Base-by-base conservation (phyloP, 352 stramenopile species). In the Phytopythium helicoides region DNA sequence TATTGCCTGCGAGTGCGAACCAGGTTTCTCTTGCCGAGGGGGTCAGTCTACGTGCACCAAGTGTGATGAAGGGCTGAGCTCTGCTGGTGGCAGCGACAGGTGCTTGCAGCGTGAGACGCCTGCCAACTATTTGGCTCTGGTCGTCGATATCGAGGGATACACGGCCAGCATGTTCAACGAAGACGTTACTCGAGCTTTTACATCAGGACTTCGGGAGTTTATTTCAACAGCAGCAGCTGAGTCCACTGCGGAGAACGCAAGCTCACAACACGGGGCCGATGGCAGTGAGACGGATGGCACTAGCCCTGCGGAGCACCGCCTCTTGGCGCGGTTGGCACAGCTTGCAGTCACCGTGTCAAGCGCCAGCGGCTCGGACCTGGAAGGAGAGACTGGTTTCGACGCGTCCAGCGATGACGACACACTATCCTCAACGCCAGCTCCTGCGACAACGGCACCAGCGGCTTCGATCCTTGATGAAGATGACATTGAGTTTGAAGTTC, bases 141-240 rank as follows among this genome's bases (percentile, higher is more conserved):
- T 66, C 10, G 45, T 83, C n/a, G 58, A 66, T 21, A 51, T 80
- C 18, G 68, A 78, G 46, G 72, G 72, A 16, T 83, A 80, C 59
- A 70, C 72, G 3, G 66, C 62, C 10, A 68, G 62, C 42, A 66
- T 68, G 38, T 76, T 83, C 63, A 77, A 78, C 56, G 54, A 40
- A 3, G 37, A 73, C 12, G 60, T 77, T 14, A 54, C 60, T 14
- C 41, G 54, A 6, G 63, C 64, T 12, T 77, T 81, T 48, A 62
- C 47, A 3, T 48, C 58, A 0, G 71, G 71, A 8, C 56, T 77
- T 14, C 56, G 59, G n/a, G 48, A 61, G 34, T 80, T 66, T 58
- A 68, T 76, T 53, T 71, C 51, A 8, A 31, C 38, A 9, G 52
- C 51, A 23, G 56, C 38, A 16, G 47, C 39, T 11, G 38, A 33